A percentile compares a stretch with the other conserved stretches of the same genome.
These are phyloP conservation scores for Gloeostereum incarnatum DNA, from an alignment of 768 basidiomycete genomes.

Conservation along the genomic window DNA sequence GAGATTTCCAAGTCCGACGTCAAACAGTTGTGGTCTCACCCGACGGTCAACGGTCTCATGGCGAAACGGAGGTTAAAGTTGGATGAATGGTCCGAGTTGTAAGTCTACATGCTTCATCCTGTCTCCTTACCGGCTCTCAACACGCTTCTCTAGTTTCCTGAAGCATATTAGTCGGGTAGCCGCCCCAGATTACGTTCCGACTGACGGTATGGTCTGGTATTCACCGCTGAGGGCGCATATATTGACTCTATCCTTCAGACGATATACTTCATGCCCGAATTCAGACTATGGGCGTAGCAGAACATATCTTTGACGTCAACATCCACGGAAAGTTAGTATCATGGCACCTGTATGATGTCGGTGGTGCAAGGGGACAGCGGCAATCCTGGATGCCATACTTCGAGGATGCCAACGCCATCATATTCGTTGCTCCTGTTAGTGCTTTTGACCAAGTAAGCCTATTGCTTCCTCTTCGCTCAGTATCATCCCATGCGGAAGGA, in stretches of 20 bases:
- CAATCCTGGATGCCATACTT: slow-evolving; percentile 77
- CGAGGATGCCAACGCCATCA: slow-evolving; percentile 72
- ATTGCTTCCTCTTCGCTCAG: slow-evolving; percentile 1
- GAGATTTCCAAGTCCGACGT: slow-evolving; percentile 54
- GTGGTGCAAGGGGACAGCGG: slow-evolving; percentile 63
- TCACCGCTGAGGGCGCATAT: slow-evolving; percentile 15
- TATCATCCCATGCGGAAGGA: background rate
- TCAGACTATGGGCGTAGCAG: slow-evolving; percentile 83
- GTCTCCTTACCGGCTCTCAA: slow-evolving; percentile 9
- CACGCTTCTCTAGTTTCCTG: slow-evolving; percentile 49
- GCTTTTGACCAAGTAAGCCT: slow-evolving; percentile 63
- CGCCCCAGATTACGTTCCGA: slow-evolving; percentile 59
- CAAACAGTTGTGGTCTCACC: slow-evolving; percentile 62
- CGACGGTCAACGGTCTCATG: slow-evolving; percentile 61
- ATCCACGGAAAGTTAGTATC: slow-evolving; percentile 71
- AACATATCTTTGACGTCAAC: slow-evolving; percentile 76
- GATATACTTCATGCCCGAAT: slow-evolving; percentile 87
- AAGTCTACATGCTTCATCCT: slow-evolving; percentile 20
- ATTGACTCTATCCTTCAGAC: slow-evolving; percentile 34
- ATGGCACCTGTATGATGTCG: slow-evolving; percentile 68
- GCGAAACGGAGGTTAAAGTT: slow-evolving; percentile 61
- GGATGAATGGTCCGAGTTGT: slow-evolving; percentile 90
- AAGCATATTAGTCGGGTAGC: slow-evolving; percentile 66
- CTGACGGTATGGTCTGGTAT: slow-evolving; percentile 42
- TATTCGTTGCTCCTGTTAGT: slow-evolving; percentile 71